phyloP scores from a whole-genome alignment of 2,329 filamentous ascomycete species.

The Stagonosporopsis chrysanthemi region DNA sequence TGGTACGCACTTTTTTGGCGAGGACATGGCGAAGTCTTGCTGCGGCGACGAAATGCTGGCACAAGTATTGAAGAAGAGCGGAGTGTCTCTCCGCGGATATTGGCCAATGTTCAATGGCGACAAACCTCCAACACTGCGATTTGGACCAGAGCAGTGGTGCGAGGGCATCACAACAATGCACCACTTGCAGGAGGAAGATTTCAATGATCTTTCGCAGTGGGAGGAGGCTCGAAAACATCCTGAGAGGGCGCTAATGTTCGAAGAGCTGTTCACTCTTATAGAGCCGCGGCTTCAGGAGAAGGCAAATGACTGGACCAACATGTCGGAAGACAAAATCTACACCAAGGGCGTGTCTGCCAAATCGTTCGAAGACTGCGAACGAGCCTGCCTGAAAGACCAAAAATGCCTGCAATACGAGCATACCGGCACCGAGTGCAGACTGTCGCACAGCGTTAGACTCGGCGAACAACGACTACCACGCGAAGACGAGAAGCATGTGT shows the following conservation, averaged over 20 bases:
- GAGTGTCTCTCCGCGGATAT: constrained; percentile 46
- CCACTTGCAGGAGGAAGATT: constrained; percentile 42
- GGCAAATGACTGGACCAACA: constrained; percentile 44
- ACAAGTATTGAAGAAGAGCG: constrained; percentile 48
- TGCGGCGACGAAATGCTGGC: constrained; percentile 51
- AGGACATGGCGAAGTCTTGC: constrained; percentile 43
- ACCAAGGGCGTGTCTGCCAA: constrained; percentile 28
- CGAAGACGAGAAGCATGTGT: constrained; percentile 33
- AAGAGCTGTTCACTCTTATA: constrained; percentile 43
- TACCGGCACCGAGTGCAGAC: constrained; percentile 37
- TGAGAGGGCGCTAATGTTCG: constrained; percentile 41
- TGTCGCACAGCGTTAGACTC: constrained; percentile 39
- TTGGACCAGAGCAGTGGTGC: constrained; percentile 53
- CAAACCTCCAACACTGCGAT: constrained; percentile 49
- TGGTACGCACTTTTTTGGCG: constrained; percentile 48
- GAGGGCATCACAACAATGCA: constrained; percentile 52
- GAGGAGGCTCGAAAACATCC: constrained; percentile 34
- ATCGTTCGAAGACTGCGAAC: constrained; percentile 40
- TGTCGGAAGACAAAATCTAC: constrained; percentile 40
- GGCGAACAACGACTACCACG: constrained; percentile 36
- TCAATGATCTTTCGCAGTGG: constrained; percentile 38
- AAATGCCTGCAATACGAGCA: constrained; percentile 47
- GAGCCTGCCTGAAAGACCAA: constrained; percentile 37
- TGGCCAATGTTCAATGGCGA: constrained; percentile 58
- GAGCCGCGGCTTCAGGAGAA: constrained; percentile 36